Evolutionary conservation across 1,139 yeast species (phyloP).

Genomic region (Zygosaccharomyces pseudobailii): DNA sequence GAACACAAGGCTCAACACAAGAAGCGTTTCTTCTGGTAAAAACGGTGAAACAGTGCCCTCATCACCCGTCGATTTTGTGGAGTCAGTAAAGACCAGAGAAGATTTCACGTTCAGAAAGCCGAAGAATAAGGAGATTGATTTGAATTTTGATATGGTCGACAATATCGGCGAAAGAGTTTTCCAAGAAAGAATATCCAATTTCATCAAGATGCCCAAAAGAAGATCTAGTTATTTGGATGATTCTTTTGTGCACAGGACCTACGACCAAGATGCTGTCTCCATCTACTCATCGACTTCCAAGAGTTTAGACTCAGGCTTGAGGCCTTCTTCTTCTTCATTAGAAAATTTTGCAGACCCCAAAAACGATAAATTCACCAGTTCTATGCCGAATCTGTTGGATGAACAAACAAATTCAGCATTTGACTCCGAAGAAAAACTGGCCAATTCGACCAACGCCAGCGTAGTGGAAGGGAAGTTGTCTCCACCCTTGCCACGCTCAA

Average conservation of each 20-base stretch:
- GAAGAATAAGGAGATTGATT: slow-evolving; percentile 24
- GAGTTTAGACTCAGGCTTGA: not conserved
- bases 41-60: slow-evolving; percentile 11
- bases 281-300: slow-evolving; percentile 1
- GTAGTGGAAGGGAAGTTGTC: not conserved
- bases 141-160: slow-evolving; percentile 45
- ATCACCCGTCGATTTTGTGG: slow-evolving; percentile 30
- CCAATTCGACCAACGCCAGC: slow-evolving; percentile 6
- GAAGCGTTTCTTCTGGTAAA: slow-evolving; percentile 15
- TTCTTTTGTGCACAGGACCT: slow-evolving; percentile 29
- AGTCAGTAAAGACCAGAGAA: slow-evolving; percentile 29
- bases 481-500: slow-evolving; percentile 7
- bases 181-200: slow-evolving; percentile 31
- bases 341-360: not conserved
- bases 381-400: slow-evolving; percentile 38
- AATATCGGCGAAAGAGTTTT: slow-evolving; percentile 40
- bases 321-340: not conserved
- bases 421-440: slow-evolving; percentile 11
- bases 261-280: slow-evolving; percentile 5
- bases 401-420: slow-evolving; percentile 16
- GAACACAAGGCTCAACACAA: slow-evolving; percentile 44
- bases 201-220: slow-evolving; percentile 35
- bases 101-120: slow-evolving; percentile 33
- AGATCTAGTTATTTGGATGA: slow-evolving; percentile 39
- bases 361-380: slow-evolving; percentile 28